A percentile compares a stretch with the other conserved stretches of the same genome.
Evolutionary conservation across 208 protist species (phyloP).

Genomic region (Trypanosoma rangeli): DNA sequence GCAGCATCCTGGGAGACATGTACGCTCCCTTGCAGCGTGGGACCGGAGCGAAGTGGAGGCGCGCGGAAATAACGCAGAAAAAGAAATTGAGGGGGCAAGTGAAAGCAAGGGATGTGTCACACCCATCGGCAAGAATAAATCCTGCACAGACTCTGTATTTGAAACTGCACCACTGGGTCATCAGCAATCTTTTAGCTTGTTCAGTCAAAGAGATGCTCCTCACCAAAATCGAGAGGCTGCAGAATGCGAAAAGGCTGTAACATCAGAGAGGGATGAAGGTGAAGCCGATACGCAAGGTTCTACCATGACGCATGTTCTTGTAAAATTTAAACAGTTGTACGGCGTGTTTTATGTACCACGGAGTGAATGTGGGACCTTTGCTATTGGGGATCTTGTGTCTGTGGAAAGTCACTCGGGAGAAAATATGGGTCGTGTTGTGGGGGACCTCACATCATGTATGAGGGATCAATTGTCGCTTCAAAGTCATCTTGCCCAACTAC

Average conservation of each 20-base stretch:
- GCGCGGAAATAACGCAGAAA: not conserved
- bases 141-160: constrained; percentile 9
- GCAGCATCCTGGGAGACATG: constrained; percentile 7
- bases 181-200: constrained; percentile 29
- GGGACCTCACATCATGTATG: constrained; percentile 46
- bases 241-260: not conserved
- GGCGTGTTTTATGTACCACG: constrained; percentile 61
- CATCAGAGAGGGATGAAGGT: not conserved
- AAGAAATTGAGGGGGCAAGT: not conserved
- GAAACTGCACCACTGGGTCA: constrained; percentile 34
- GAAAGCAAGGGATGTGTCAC: not conserved
- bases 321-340: constrained; percentile 59
- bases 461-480: constrained; percentile 4
- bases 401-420: constrained; percentile 55
- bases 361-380: constrained; percentile 31
- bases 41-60: constrained; percentile 26
- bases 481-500: constrained; percentile 3
- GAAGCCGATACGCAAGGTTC: constrained; percentile 5
- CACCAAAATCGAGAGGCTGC: not conserved
- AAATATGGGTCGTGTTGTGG: constrained; percentile 53
- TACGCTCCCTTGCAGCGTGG: constrained; percentile 28
- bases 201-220: constrained; percentile 19
- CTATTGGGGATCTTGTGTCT: constrained; percentile 65
- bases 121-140: constrained; percentile 17
- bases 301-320: constrained; percentile 43